These are phyloP conservation scores for Caloboletus inedulis DNA, from an alignment of 1,284 basidiomycete genomes.

Conservation along the genomic window DNA sequence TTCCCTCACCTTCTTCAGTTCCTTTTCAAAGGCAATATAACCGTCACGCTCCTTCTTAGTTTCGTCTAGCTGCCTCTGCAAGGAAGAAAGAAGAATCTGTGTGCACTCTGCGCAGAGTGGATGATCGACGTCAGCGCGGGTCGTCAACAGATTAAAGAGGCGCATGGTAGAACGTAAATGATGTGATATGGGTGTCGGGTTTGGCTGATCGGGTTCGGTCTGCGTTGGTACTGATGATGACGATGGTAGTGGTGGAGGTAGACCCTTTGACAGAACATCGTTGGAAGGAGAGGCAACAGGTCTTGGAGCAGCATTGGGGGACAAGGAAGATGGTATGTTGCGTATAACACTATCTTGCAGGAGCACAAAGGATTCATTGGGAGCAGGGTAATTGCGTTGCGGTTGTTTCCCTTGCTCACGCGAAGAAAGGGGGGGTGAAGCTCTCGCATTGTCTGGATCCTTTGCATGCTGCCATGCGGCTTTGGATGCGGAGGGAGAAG, in stretches of 20 bases:
- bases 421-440: constrained; percentile 41
- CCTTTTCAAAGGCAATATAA: constrained; percentile 89
- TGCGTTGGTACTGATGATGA: constrained; percentile 30
- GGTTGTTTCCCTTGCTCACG: constrained; percentile 56
- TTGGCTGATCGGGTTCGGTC: constrained; percentile 48
- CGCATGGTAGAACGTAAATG: constrained; percentile 71
- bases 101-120: constrained; percentile 96
- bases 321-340: constrained; percentile 53
- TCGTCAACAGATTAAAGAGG: constrained; percentile 77
- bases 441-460: constrained; percentile 33
- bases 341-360: constrained; percentile 77
- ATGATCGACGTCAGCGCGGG: constrained; percentile 85
- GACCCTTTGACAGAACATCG: constrained; percentile 23
- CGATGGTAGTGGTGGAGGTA: constrained; percentile 15
- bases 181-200: constrained; percentile 74
- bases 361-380: constrained; percentile 86
- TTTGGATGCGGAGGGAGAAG: constrained; percentile 56
- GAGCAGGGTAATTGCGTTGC: constrained; percentile 49
- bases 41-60: constrained; percentile 90
- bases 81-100: constrained; percentile 71
- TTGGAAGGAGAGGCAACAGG: constrained; percentile 37
- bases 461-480: constrained; percentile 58
- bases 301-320: constrained; percentile 40
- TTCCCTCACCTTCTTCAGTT: constrained; percentile 71
- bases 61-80: constrained; percentile 85